A percentile compares a stretch with the other conserved stretches of the same genome.
phyloP scores from a whole-genome alignment of 495 filamentous ascomycete genomes.

The Pseudomonodictys pantanalensis region DNA sequence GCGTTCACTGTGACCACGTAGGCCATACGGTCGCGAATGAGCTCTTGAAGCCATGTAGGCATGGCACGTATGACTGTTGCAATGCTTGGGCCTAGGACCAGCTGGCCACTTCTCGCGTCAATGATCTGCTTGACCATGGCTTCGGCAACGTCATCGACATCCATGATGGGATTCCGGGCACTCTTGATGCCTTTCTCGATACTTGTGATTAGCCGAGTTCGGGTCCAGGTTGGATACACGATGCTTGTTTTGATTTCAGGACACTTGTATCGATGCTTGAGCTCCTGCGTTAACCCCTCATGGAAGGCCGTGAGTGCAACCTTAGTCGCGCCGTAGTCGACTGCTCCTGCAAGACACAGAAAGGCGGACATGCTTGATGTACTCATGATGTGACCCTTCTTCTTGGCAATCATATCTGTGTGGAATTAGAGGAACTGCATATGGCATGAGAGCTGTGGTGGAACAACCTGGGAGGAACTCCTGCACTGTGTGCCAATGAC shows the following conservation, averaged over 20 bases:
- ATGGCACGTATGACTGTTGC: slow-evolving; percentile 30
- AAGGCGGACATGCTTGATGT: slow-evolving; percentile 57
- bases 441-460: too few species aligned
- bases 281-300: slow-evolving; percentile 42
- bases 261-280: slow-evolving; percentile 36
- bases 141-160: slow-evolving; percentile 28
- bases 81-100: slow-evolving; percentile 30
- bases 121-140: slow-evolving; percentile 30
- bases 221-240: slow-evolving; percentile 41
- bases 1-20: slow-evolving; percentile 22
- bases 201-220: slow-evolving; percentile 29
- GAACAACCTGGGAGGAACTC: slow-evolving; percentile 63
- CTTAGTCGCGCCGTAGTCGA: slow-evolving; percentile 58
- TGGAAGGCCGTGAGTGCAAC: slow-evolving; percentile 57
- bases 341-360: slow-evolving; percentile 48
- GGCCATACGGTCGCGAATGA: slow-evolving; percentile 21
- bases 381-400: slow-evolving; percentile 61
- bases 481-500: slow-evolving; percentile 56
- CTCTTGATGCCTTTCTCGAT: slow-evolving; percentile 23
- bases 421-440: too few species aligned
- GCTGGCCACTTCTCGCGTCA: slow-evolving; percentile 21
- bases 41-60: slow-evolving; percentile 36
- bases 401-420: slow-evolving; percentile 56
- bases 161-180: slow-evolving; percentile 15
- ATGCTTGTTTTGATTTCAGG: slow-evolving; percentile 40